Percentiles rank a stretch among this genome's conserved stretches.
Conservation (phyloP, 148 eudicot species). For the Dysphania ambrosioides region DNA sequence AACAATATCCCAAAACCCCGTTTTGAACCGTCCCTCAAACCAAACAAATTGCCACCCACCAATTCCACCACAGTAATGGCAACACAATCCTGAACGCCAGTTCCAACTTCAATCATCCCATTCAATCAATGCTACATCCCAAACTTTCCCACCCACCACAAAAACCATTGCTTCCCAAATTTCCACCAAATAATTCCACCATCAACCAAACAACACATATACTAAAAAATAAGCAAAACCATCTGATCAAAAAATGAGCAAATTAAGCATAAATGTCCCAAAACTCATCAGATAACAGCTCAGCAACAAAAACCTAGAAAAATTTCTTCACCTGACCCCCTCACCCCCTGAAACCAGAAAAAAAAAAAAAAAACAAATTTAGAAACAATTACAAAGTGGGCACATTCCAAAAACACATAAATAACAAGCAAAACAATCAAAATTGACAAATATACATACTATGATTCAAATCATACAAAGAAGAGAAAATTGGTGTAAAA, state of each 20-base stretch:
- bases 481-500: constrained; percentile 1
- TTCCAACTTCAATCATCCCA: constrained; percentile 23
- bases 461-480: constrained; percentile 2
- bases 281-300: constrained; percentile 31
- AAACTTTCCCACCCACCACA: constrained; percentile 3
- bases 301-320: constrained; percentile 16
- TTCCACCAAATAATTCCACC: no score
- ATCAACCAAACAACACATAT: constrained; percentile 7
- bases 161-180: constrained; percentile 11
- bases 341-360: no score
- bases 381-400: constrained; percentile 10
- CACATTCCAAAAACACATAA: constrained; percentile 7
- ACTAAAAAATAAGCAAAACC: constrained; percentile 12
- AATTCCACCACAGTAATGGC: constrained; percentile 19
- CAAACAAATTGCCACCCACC: constrained; percentile 27
- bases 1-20: constrained; percentile 27
- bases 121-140: constrained; percentile 14
- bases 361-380: constrained; percentile 12
- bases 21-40: constrained; percentile 18
- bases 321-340: constrained; percentile 15
- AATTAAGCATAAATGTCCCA: constrained; percentile 10
- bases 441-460: not conserved
- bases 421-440: constrained; percentile 1
- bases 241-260: not conserved
- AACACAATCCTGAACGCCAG: constrained; percentile 18